phyloP scores from a whole-genome alignment of 768 basidiomycete species.

The Fomitopsis pulvina region DNA sequence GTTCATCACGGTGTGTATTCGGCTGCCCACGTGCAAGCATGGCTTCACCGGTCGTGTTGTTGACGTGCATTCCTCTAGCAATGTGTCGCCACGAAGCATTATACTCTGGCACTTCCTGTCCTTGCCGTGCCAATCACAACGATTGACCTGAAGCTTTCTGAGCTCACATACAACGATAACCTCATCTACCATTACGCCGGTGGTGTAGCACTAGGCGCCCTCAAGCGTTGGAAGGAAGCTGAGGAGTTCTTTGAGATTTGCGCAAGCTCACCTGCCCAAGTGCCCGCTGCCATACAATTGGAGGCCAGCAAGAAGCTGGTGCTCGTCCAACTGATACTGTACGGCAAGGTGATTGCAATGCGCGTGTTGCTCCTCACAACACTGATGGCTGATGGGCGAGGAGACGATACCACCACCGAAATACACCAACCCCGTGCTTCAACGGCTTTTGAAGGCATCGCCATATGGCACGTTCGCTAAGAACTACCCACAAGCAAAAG shows the following conservation, averaged over 20 bases:
- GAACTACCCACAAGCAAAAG: constrained; percentile 54
- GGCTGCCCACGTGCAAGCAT: not conserved
- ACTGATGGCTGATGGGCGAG: not conserved
- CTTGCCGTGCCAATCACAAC: constrained; percentile 58
- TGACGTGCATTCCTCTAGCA: constrained; percentile 30
- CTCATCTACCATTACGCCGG: constrained; percentile 82
- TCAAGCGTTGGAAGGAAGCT: constrained; percentile 63
- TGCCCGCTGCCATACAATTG: constrained; percentile 68
- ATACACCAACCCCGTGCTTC: constrained; percentile 57
- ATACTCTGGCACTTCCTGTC: constrained; percentile 51
- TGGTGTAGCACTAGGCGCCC: constrained; percentile 56
- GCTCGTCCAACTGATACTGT: constrained; percentile 70
- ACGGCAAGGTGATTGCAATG: constrained; percentile 54
- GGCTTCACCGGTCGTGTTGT: not conserved
- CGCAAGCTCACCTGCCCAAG: constrained; percentile 38
- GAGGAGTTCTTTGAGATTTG: constrained; percentile 79
- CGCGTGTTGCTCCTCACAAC: not conserved
- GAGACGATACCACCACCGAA: constrained; percentile 54
- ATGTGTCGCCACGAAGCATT: constrained; percentile 51
- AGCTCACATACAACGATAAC: constrained; percentile 72
- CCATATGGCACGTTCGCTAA: constrained; percentile 60
- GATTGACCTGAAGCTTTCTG: constrained; percentile 52
- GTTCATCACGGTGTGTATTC: constrained; percentile 49
- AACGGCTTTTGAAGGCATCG: constrained; percentile 57
- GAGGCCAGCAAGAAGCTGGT: constrained; percentile 83